Evolutionary conservation across 371 early-diverging fungal genomes (phyloP), one percentile per base, ranked within the genome.

Genomic region (Mucor piriformis): DNA sequence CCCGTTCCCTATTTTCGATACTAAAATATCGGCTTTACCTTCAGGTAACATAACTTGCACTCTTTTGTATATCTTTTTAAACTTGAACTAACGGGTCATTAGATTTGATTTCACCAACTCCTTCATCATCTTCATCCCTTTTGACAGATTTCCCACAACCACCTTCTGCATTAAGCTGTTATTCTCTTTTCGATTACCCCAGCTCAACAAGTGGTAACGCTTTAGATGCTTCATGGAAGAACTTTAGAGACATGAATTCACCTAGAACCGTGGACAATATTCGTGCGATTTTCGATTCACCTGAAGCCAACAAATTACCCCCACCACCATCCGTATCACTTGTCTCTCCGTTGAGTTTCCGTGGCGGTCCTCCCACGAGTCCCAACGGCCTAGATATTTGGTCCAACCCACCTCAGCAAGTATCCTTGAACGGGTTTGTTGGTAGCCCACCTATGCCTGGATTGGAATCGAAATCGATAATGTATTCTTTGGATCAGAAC

Each of bases 271-370:
- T 66, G 5, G 70, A 73, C 11, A 76, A 76, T 35, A 69, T 75
- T 42, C 69, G 76, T 20, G 72, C 76, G 33, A 74, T 75, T 40
- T 79, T 79, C 54, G 76, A 79, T 51, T 61, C 66, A 2, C 54
- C 66, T 11, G 61, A 55, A 18, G 46, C 50, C 15, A 65, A 49
- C 33, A 54, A 60, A 33, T 60, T 60, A 40, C 59, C 65, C 15
- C 58, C 61, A 38, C 43, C 55, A 0, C 35, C 63, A 33, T 57
- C 58, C 4, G 16, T 63, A 20, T 61, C 57, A 20, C 25, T 65
- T 3, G 64, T 63, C 10, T 54, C 64, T n/a, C 64, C 64, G 13
- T 23, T 64, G 21, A 50, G 54, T 23, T 66, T 66, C 38, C 61
- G 66, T 29, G 50, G 50, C 21, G 61, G 53, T 6, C 53, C 61